Evolutionary conservation across 2,329 filamentous ascomycete genomes (phyloP).

Genomic region (Apiospora marii): DNA sequence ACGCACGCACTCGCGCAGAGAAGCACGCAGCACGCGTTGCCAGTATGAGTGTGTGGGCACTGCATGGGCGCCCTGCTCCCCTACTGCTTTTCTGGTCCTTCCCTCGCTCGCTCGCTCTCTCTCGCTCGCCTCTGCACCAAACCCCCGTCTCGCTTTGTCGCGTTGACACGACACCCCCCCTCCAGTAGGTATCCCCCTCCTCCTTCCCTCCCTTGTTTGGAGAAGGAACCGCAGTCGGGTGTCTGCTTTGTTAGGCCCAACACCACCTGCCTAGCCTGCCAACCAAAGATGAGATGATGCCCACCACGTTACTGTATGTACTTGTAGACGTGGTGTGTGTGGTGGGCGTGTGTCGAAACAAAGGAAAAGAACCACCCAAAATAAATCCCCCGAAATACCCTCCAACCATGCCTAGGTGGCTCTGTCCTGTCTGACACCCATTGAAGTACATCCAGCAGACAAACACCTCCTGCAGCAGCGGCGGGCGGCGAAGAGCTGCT

Average conservation of each 20-base stretch:
- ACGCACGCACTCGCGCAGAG: neutral
- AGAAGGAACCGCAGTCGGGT: slow-evolving; percentile 21
- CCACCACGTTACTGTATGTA: neutral
- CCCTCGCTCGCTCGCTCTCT: neutral
- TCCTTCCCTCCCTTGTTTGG: slow-evolving; percentile 3
- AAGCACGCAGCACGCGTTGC: slow-evolving; percentile 2
- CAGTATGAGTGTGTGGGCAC: slow-evolving; percentile 2
- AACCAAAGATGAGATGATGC: slow-evolving; percentile 11
- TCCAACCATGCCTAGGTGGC: neutral
- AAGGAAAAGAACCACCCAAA: neutral
- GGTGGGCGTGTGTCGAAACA: slow-evolving; percentile 5
- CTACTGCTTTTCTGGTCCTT: neutral
- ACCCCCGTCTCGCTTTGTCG: slow-evolving; percentile 13
- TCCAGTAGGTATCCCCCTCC: too few species aligned
- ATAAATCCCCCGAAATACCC: neutral
- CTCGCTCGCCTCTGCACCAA: slow-evolving; percentile 13
- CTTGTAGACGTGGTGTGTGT: neutral
- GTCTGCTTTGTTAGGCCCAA: slow-evolving; percentile 16
- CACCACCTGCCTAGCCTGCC: neutral
- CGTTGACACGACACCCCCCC: neutral
- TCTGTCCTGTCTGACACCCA: slow-evolving; percentile 6
- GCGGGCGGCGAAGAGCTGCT: neutral
- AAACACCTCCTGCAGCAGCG: neutral
- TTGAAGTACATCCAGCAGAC: neutral
- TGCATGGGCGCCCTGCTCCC: slow-evolving; percentile 6